phyloP scores from a whole-genome alignment of 192 early-diverging fungal species.

The Jimgerdemannia flammicorona region DNA sequence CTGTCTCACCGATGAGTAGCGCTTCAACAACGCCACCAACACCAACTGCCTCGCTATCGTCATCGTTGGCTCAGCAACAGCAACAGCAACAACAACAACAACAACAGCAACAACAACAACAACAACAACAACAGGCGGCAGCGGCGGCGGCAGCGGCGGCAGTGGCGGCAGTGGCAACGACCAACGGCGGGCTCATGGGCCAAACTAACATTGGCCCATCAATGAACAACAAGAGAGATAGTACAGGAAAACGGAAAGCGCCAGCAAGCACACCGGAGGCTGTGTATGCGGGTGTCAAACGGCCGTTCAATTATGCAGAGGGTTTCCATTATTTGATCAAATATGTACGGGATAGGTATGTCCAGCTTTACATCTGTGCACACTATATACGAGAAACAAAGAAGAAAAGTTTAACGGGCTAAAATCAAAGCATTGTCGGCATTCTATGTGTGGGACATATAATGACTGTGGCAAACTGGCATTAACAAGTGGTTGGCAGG shows the following conservation, averaged over 20 bases:
- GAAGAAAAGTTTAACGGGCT: not conserved
- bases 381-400: not conserved
- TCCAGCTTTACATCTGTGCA: not conserved
- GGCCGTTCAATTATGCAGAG: slow-evolving; percentile 89
- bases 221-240: slow-evolving; percentile 20
- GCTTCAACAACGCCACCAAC: not conserved
- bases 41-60: not conserved
- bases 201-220: slow-evolving; percentile 1
- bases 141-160: not conserved
- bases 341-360: slow-evolving; percentile 70
- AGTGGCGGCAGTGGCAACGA: not conserved
- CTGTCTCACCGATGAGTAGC: not conserved
- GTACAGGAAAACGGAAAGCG: slow-evolving; percentile 26
- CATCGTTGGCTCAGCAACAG: slow-evolving; percentile 8
- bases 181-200: not conserved
- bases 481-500: too few species aligned
- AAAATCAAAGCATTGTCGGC: too few species aligned
- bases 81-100: slow-evolving; percentile 3
- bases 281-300: slow-evolving; percentile 75
- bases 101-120: slow-evolving; percentile 2
- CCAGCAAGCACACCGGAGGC: slow-evolving; percentile 46
- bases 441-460: too few species aligned
- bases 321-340: slow-evolving; percentile 91
- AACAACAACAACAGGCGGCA: not conserved
- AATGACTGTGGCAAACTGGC: too few species aligned